Evolutionary conservation across 2,329 filamentous ascomycete species (phyloP), one percentile per base, ranked within the genome.

Genomic region (Dothidotthia symphoricarpi): DNA sequence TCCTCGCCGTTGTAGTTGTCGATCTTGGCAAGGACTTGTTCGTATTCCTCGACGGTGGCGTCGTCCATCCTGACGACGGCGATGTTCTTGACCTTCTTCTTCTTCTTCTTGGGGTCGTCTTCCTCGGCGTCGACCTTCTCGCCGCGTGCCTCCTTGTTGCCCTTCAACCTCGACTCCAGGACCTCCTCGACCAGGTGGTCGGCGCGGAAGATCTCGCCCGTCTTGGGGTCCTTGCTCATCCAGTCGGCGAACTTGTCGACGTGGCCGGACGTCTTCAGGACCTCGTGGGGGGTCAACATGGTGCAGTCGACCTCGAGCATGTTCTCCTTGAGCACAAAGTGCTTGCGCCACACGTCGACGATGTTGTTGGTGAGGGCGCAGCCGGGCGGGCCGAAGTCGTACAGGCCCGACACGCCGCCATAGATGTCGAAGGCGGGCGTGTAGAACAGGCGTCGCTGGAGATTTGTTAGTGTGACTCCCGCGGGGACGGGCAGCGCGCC

Each of bases 211-310:
- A 96, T 95, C 69, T 98, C 93, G 65, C 93, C 93, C 59, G 85
- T 95, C 78, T 95, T 94, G 48, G 91, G 88, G 69, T 98, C 93
- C 71, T 95, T 95, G 82, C 88, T 95, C 90, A 97, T 96, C 88
- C 87, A 97, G 69, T 97, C 91, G 69, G 88, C 86, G 63, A 97
- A 97, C 71, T 95, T 95, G 69, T 96, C 91, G 51, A 97, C 93
- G 72, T 98, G 93, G 49, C 93, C 93, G 67, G 69, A 72, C 3
- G 91, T 95, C 78, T 97, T 95, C 63, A 98, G 80, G 25, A 98
- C 88, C 31, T 93, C 86, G 60, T 93, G 82, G 24, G 93, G 93
- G 27, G 93, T 98, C 63, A 98, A 71, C 71, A 91, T 93, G 26
- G 87, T 93, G 73, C 88, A 95, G 73, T 95, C 90, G 51, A 95